Evolutionary conservation across 305 asterid genomes (phyloP), one percentile per base, ranked within the genome.

Genomic region (Fraxinus latifolia): DNA sequence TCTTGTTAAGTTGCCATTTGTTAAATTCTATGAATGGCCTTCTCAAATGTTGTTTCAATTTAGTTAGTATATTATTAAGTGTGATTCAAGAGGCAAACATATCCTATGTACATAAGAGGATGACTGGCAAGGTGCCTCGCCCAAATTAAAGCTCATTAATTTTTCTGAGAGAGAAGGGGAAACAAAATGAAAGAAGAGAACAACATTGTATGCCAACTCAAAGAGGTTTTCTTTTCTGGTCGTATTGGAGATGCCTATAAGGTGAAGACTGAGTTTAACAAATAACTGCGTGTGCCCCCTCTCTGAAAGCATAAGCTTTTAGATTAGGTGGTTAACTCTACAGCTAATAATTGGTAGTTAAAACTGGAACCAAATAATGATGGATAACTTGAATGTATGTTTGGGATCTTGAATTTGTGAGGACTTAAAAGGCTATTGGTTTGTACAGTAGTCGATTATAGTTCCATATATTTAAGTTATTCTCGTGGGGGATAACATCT

Each of bases 341-440:
- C 3, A 55, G 27, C 27, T 55, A 55, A 55, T 55, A 55, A 55
- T 5, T 6, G 3, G 67, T 55, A 55, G 67, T 55, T 55, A 55
- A 55, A 55, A 55, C 11, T 17, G 23, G 67, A 17, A 17, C 27
- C 27, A 23, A 55, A 2, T 55, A 55, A 55, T 55, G 65, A 17
- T 55, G 6, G 9, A 17, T 55, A 55, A 55, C 27, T 55, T 55
- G 7, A 39, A 55, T 62, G 42, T 81, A 31, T 4, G 39, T 25
- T 74, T 79, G 74, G 27, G 37, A 71, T 79, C 39, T 58, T 60
- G 37, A 25, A 47, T 37, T 76, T 44, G 62, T 76, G 47, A 79
- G 53, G 62, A 27, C 60, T 58, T 25, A 39, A 79, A 27, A 68
- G 42, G 72, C 79, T 39, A 4, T 81, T 12, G 17, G 23, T 50